Evolutionary conservation across 139 green algal species (phyloP), one percentile per base, ranked within the genome.

Genomic region (Zygnema cylindricum): DNA sequence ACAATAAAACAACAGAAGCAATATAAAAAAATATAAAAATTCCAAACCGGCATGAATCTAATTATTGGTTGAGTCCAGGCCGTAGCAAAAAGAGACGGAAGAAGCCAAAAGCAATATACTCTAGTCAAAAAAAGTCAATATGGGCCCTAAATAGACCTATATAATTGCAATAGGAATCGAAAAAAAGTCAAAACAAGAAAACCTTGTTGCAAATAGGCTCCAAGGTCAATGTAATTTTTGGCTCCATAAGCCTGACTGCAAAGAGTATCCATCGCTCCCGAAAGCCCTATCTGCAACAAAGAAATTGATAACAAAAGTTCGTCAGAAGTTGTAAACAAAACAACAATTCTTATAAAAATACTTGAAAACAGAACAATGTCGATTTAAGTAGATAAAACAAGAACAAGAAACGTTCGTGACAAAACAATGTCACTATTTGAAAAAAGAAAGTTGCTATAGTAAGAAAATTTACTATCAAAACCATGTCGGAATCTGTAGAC

Each of bases 241-340:
- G 82, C 82, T 11, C 42, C 82, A 21, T 69, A 49, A 7, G 82
- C 82, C 43, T 87, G 82, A 54, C 42, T 55, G 43, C 43, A 87
- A 2, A 87, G 82, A 54, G 82, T 87, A 41, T 71, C 42, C 11
- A 79, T 41, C 2, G 39, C 79, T 1, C 23, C 23, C 36, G 79
- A 55, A 2, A 86, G 79, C 2, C 79, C 79, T 11, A 86, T 81
- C 79, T 79, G 71, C n/a, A n/a, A n/a, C n/a, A n/a, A n/a, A n/a
- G n/a, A n/a, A n/a, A n/a, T n/a, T n/a, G n/a, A n/a, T n/a, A n/a
- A n/a, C n/a, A n/a, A n/a, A n/a, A n/a, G n/a, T n/a, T n/a, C n/a
- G n/a, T n/a, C n/a, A n/a, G n/a, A n/a, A n/a, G n/a, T n/a, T n/a
- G n/a, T n/a, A n/a, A n/a, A n/a, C n/a, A n/a, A n/a, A n/a, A n/a